phyloP scores from a whole-genome alignment of 495 filamentous ascomycete species.

The Alectoria sarmentosa region DNA sequence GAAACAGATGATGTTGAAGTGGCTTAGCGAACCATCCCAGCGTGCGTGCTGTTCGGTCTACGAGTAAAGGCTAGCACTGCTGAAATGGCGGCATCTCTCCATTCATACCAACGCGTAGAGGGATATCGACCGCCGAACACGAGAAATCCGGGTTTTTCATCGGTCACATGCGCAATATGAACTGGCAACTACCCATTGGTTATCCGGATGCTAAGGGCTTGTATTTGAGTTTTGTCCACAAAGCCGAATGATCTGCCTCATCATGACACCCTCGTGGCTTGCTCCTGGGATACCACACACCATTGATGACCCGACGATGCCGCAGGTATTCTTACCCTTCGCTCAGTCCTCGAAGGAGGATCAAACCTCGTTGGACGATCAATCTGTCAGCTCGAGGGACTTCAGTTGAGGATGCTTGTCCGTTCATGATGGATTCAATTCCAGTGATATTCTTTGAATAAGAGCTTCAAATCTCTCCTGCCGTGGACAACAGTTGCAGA shows the following conservation, averaged over 20 bases:
- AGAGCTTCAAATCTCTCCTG: not conserved
- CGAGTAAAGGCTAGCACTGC: not conserved
- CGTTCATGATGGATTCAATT: not conserved
- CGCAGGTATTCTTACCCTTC: not conserved
- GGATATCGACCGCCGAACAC: not conserved
- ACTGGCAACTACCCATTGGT: not conserved
- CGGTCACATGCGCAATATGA: not conserved
- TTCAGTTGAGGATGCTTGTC: not conserved
- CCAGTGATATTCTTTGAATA: not conserved
- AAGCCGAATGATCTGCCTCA: not conserved
- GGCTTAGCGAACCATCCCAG: not conserved
- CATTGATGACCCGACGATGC: not conserved
- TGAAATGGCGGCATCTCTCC: not conserved
- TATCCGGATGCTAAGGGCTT: not conserved
- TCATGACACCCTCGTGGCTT: not conserved
- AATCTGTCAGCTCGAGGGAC: not conserved
- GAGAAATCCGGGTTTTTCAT: not conserved
- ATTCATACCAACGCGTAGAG: not conserved
- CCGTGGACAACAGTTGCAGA: not conserved
- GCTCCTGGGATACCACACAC: not conserved
- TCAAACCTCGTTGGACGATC: not conserved
- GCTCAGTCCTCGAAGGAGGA: not conserved
- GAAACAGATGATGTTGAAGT: not conserved
- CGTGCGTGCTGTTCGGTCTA: not conserved
- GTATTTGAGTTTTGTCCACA: not conserved